Conservation (phyloP, 805 yeast genomes). For the Ogataea nonfermentans region DNA sequence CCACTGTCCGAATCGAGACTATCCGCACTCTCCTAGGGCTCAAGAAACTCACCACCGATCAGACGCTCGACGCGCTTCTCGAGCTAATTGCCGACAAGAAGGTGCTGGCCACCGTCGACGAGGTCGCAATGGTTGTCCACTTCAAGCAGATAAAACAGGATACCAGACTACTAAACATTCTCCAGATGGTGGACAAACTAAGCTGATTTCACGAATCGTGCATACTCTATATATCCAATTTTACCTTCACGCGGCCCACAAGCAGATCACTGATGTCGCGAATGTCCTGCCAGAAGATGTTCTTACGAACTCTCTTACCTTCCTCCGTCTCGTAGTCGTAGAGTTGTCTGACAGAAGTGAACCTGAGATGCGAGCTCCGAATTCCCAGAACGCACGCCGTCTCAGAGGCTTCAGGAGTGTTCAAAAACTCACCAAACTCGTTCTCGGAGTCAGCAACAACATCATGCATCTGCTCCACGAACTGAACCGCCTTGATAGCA, state of each 20-base stretch:
- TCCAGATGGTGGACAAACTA: slow-evolving; percentile 7
- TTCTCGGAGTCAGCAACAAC: slow-evolving; percentile 20
- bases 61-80: slow-evolving; percentile 18
- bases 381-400: slow-evolving; percentile 87
- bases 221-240: slow-evolving; percentile 1
- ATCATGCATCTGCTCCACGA: slow-evolving; percentile 48
- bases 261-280: slow-evolving; percentile 81
- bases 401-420: slow-evolving; percentile 31
- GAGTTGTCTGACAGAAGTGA: slow-evolving; percentile 69
- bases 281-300: slow-evolving; percentile 75
- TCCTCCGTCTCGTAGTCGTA: slow-evolving; percentile 88
- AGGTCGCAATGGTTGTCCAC: slow-evolving; percentile 17
- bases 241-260: slow-evolving; percentile 60
- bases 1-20: slow-evolving; percentile 17
- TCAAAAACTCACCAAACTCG: slow-evolving; percentile 32
- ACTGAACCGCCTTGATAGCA: slow-evolving; percentile 67
- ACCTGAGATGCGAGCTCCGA: slow-evolving; percentile 69
- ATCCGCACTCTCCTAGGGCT: slow-evolving; percentile 16
- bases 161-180: not conserved
- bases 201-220: too few relatives aligned
- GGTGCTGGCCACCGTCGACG: slow-evolving; percentile 27
- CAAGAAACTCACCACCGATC: slow-evolving; percentile 3
- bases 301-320: slow-evolving; percentile 80
- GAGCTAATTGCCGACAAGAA: slow-evolving; percentile 23
- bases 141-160: slow-evolving; percentile 11